phyloP scores from a whole-genome alignment of 345 rosid genomes.

The Ailanthus altissimus region DNA sequence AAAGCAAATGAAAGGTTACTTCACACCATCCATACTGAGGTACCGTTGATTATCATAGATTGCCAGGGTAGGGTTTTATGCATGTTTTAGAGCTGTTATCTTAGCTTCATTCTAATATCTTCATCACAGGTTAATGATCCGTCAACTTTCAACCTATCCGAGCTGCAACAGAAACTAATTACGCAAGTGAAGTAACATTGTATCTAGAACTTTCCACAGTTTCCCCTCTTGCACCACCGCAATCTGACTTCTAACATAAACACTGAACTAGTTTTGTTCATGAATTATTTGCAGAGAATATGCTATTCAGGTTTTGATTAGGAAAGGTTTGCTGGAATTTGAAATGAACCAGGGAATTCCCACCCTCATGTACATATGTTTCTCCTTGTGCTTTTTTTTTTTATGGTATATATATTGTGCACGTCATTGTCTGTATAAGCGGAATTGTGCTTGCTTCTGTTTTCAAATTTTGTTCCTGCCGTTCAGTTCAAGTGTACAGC shows the following conservation, averaged over 20 bases:
- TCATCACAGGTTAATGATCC: slow-evolving; percentile 50
- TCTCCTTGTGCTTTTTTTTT: background rate
- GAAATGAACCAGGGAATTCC: background rate
- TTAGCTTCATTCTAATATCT: slow-evolving; percentile 11
- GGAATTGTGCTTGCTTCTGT: too few species aligned
- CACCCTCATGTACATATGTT: background rate
- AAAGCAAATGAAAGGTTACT: slow-evolving; percentile 44
- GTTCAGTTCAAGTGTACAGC: background rate
- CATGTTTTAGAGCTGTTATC: background rate
- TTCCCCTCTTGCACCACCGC: background rate
- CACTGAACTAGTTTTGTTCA: slow-evolving; percentile 9
- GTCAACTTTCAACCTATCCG: slow-evolving; percentile 27
- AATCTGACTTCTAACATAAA: slow-evolving; percentile 9
- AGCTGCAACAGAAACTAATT: slow-evolving; percentile 40
- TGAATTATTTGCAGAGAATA: background rate
- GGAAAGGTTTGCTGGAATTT: slow-evolving; percentile 11
- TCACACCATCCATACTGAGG: slow-evolving; percentile 63
- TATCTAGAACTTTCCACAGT: background rate
- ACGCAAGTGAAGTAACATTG: slow-evolving; percentile 16
- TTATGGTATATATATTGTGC: background rate
- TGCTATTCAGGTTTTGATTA: background rate
- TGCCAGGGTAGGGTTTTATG: background rate
- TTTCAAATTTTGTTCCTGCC: background rate
- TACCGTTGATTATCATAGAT: slow-evolving; percentile 13
- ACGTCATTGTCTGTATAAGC: background rate